These are phyloP conservation scores for Cladobotryum mycophilum DNA, from an alignment of 2,329 filamentous ascomycete species.

Conservation along the genomic window DNA sequence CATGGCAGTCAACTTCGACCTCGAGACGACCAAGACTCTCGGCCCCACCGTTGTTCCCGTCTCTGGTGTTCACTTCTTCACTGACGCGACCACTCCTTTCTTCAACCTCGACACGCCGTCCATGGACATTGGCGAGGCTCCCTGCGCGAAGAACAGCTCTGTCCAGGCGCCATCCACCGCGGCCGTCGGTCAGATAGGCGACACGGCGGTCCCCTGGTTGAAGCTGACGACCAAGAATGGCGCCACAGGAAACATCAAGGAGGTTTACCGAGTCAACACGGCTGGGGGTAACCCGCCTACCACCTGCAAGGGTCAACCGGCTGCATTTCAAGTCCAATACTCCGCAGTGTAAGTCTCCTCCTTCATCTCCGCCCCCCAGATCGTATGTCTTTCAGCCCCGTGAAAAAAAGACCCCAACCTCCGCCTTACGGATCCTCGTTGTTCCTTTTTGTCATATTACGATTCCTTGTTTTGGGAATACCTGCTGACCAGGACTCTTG, in stretches of 20 bases:
- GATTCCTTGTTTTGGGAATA: background rate
- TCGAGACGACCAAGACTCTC: conserved; percentile 37
- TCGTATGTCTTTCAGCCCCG: background rate
- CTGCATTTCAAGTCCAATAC: conserved; percentile 69
- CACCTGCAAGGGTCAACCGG: conserved; percentile 60
- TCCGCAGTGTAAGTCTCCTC: conserved; percentile 66
- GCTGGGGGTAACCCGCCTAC: conserved; percentile 71
- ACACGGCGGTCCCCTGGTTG: conserved; percentile 74
- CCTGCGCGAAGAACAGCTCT: conserved; percentile 56
- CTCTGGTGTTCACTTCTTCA: conserved; percentile 79
- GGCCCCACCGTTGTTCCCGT: conserved; percentile 57
- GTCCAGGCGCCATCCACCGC: conserved; percentile 58
- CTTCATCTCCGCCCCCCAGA: background rate
- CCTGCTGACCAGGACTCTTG: conserved; percentile 7
- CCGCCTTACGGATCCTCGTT: too few relatives aligned
- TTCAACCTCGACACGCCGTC: conserved; percentile 66
- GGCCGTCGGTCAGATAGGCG: conserved; percentile 52
- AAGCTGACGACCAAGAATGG: conserved; percentile 52
- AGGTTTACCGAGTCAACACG: conserved; percentile 80
- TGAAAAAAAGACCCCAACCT: too few relatives aligned
- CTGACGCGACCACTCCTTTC: conserved; percentile 60
- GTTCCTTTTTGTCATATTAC: background rate
- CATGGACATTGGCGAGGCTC: conserved; percentile 50
- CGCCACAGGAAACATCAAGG: conserved; percentile 58
- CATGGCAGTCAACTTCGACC: conserved; percentile 62